phyloP scores from a whole-genome alignment of 129 eudicot genomes.

The Pseudognaphalium luteoalbum region DNA sequence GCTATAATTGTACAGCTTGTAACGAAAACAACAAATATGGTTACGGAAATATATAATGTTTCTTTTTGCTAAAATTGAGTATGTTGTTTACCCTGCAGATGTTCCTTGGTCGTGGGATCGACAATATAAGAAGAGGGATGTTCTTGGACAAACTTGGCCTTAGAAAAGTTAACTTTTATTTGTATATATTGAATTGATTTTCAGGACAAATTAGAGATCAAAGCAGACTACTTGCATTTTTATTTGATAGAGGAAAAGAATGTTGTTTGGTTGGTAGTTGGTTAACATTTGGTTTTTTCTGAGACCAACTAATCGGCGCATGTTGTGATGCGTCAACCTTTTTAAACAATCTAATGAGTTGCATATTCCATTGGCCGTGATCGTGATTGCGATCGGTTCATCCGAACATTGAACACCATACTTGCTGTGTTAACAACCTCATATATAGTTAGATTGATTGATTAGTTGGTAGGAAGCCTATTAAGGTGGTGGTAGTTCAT shows the following conservation, averaged over 20 bases:
- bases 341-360: background rate
- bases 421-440: background rate
- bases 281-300: background rate
- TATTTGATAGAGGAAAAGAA: background rate
- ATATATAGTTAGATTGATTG: background rate
- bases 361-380: background rate
- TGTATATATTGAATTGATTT: background rate
- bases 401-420: background rate
- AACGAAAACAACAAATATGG: background rate
- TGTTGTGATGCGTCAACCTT: background rate
- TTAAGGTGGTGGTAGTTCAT: too few relatives aligned
- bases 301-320: background rate
- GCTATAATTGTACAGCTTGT: too few relatives aligned
- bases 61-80: conserved; percentile 4
- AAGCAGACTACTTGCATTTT: background rate
- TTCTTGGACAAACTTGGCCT: conserved; percentile 91
- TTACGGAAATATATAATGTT: background rate
- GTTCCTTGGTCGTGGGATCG: conserved; percentile 99
- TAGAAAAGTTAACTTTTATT: conserved; percentile 41
- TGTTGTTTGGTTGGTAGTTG: background rate
- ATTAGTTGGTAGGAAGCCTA: background rate
- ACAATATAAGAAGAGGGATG: conserved; percentile 67
- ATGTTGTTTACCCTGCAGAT: conserved; percentile 51
- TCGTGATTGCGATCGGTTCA: background rate
- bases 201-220: background rate